Percentiles rank a stretch among this genome's conserved stretches.
phyloP scores from a whole-genome alignment of 2,329 filamentous ascomycete genomes.

The Pyrenophora teres region DNA sequence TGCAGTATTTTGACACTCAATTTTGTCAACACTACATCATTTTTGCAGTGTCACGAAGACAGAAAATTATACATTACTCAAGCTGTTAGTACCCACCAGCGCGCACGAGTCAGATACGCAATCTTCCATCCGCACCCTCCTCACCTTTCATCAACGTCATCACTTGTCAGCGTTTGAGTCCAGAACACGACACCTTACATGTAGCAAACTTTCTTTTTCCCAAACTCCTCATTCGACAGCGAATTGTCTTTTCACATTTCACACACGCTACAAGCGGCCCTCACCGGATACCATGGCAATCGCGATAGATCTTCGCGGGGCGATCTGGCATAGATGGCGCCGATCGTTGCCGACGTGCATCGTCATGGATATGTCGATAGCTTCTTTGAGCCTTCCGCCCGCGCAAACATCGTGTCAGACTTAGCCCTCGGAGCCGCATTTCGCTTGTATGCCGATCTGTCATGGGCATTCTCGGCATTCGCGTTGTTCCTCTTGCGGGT shows the following conservation, averaged over 20 bases:
- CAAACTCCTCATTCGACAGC: not conserved
- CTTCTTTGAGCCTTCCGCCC: not conserved
- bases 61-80: not conserved
- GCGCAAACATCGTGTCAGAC: slow-evolving; percentile 1
- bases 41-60: not conserved
- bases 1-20: too few relatives aligned
- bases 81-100: not conserved
- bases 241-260: not conserved
- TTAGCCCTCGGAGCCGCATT: slow-evolving; percentile 6
- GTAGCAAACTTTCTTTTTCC: not conserved
- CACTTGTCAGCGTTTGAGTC: not conserved
- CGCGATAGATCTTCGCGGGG: not conserved
- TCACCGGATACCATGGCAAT: not conserved
- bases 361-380: slow-evolving; percentile 15
- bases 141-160: not conserved
- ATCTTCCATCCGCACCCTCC: not conserved
- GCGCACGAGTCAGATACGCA: not conserved
- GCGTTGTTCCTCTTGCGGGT: not conserved
- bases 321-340: slow-evolving; percentile 11
- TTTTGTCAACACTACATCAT: too few relatives aligned
- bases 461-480: slow-evolving; percentile 1
- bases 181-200: not conserved
- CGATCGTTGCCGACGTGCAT: slow-evolving; percentile 8
- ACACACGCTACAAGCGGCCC: not conserved
- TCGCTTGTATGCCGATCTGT: not conserved